Evolutionary conservation across 345 rosid genomes (phyloP), one percentile per base, ranked within the genome.

Genomic region (Pseudoturritis turrita): DNA sequence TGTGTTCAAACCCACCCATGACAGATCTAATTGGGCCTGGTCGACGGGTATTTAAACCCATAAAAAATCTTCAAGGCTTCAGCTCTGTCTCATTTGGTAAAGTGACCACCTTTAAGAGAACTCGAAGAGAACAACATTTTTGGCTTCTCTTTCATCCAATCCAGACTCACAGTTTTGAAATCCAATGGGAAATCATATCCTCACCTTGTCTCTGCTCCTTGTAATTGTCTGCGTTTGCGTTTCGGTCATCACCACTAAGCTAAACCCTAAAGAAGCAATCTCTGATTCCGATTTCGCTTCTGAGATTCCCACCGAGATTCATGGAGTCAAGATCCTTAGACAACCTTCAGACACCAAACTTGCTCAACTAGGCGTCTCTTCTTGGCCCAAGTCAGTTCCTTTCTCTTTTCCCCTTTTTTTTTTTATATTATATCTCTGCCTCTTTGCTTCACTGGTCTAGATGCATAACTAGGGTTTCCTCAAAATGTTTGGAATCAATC

Each of bases 371-470:
- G 80, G 75, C 6, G 80, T 57, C n/a, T 1, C 72, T 19, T 37
- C 80, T 63, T 77, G 80, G 80, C 71, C 80, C 46, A 77, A 13
- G 72, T 77, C 31, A 0, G 68, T 69, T 43, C 61, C 53, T 75
- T 53, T 75, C 64, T 45, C 23, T 67, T 0, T 23, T 13, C 26
- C 52, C 21, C 28, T 35, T 25, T 3, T 25, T 3, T 3, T 4
- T 25, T 25, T 6, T 33, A 19, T n/a, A 28, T 54, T 25, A 33
- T 36, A 23, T 70, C 50, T 36, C 4, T 57, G 22, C 10, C 13
- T 59, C 33, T 70, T 62, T 39, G 6, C 36, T 52, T 40, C 28
- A 62, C n/a, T 68, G 61, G 13, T 5, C 0, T 53, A 9, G 59
- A 11, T 68, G 15, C 6, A 43, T 7, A 68, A 53, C 21, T 26